These are phyloP conservation scores for Nicotiana sylvestris DNA, from an alignment of 257 asterid species.

Conservation along the genomic window DNA sequence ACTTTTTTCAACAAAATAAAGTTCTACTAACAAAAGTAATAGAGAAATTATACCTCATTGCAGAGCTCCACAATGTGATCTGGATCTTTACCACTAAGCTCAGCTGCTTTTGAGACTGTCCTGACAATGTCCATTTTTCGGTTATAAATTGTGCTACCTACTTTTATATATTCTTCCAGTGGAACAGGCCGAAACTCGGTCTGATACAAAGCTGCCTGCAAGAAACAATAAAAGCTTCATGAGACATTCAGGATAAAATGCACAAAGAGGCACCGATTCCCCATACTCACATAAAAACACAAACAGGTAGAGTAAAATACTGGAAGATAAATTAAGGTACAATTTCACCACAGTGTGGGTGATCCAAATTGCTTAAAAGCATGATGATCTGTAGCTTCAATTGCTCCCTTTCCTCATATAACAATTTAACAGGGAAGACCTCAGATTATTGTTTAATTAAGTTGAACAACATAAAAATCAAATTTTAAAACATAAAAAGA, in stretches of 20 bases:
- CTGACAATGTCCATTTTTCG: conserved; percentile 73
- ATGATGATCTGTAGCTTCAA: background rate
- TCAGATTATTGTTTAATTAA: background rate
- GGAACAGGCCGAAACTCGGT: conserved; percentile 98
- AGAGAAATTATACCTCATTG: conserved; percentile 62
- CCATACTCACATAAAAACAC: background rate
- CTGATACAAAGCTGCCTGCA: conserved; percentile 92
- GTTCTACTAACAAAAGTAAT: conserved; percentile 17
- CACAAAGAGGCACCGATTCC: background rate
- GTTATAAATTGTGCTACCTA: conserved; percentile 73
- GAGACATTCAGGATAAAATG: conserved; percentile 9
- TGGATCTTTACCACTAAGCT: conserved; percentile 90
- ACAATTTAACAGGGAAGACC: background rate
- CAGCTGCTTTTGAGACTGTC: conserved; percentile 66
- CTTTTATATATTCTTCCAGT: conserved; percentile 82
- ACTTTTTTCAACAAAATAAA: conserved; percentile 5
- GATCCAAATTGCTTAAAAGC: background rate
- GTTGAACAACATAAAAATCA: background rate
- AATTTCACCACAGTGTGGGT: background rate
- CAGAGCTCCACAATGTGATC: conserved; percentile 94
- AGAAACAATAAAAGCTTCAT: conserved; percentile 16
- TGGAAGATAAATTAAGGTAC: background rate
- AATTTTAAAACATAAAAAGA: background rate
- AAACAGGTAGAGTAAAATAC: background rate
- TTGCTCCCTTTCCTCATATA: background rate